Percentiles rank a stretch among this genome's conserved stretches.
Conservation (phyloP, 176 grass and related monocot genomes). For the Bromus sterilis region DNA sequence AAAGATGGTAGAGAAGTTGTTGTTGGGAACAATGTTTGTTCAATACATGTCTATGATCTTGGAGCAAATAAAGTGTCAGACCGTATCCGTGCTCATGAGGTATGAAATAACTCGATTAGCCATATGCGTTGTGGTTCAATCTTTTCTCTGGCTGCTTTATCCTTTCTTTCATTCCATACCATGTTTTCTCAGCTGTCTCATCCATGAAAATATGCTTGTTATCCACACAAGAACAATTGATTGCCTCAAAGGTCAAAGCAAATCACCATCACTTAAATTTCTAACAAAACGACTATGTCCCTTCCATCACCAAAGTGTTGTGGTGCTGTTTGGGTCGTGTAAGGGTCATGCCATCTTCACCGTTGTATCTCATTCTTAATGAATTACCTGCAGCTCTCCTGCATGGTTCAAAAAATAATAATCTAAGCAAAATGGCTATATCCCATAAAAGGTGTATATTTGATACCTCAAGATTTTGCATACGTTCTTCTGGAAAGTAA, state of each 20-base stretch:
- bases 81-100: slow-evolving; percentile 54
- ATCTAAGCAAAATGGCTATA: neutral
- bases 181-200: neutral
- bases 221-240: neutral
- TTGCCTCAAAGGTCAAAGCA: neutral
- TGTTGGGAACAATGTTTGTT: slow-evolving; percentile 60
- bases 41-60: slow-evolving; percentile 92
- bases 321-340: neutral
- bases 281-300: neutral
- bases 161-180: neutral
- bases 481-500: neutral
- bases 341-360: neutral
- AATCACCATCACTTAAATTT: neutral
- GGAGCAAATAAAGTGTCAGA: slow-evolving; percentile 64
- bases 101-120: slow-evolving; percentile 20
- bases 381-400: too few species aligned
- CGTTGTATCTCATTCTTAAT: neutral
- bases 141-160: neutral
- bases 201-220: neutral
- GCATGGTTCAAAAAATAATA: too few species aligned
- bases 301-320: neutral
- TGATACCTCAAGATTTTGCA: neutral
- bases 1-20: slow-evolving; percentile 84
- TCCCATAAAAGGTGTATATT: neutral
- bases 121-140: neutral